Base-by-base conservation (phyloP, 768 basidiomycete species). In the Russula brevipes region DNA sequence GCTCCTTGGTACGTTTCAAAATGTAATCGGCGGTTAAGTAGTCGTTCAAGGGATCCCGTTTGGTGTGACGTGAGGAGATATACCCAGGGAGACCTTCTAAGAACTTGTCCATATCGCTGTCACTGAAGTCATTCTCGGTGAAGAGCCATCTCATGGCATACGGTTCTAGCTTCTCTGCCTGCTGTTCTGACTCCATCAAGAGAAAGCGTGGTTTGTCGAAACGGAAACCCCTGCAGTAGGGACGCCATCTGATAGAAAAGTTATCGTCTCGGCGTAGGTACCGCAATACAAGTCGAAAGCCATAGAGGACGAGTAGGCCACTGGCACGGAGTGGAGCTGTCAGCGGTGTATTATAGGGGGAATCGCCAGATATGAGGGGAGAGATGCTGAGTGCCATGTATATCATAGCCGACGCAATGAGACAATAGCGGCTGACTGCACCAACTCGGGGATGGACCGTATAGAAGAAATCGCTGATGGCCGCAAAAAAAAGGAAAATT, bases 331-430 rank as follows among this genome's bases (percentile, higher is more conserved):
- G 51, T 35, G 30, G 61, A 46, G 44, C 41, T 31, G 56, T 63
- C 35, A 66, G 16, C 11, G 61, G 55, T 36, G 65, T 66, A 5
- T 58, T 39, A 44, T 59, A 66, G 7, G 65, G 65, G 16, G 54
- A 54, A 12, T 63, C 55, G 17, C 12, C 30, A 36, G 44, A 50
- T 19, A 59, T 38, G 9, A 66, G 31, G 35, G 65, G 61, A 8
- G 47, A 58, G 19, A 66, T 35, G 31, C 61, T 66, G 52, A 59
- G 45, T 14, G 31, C 16, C 31, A 59, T 4, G 38, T 66, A 66
- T 3, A 61, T 36, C 0, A 35, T 44, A 16, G 45, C 1, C 12
- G 52, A 31, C 10, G 11, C 35, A 7, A 57, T 17, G 19, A 65
- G 51, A 14, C 35, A 39, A 47, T 35, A 50, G 9, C 38, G 60